A percentile compares a stretch with the other conserved stretches of the same genome.
These are phyloP conservation scores for Sclerotinia nivalis DNA, from an alignment of 2,329 filamentous ascomycete genomes.

Conservation along the genomic window DNA sequence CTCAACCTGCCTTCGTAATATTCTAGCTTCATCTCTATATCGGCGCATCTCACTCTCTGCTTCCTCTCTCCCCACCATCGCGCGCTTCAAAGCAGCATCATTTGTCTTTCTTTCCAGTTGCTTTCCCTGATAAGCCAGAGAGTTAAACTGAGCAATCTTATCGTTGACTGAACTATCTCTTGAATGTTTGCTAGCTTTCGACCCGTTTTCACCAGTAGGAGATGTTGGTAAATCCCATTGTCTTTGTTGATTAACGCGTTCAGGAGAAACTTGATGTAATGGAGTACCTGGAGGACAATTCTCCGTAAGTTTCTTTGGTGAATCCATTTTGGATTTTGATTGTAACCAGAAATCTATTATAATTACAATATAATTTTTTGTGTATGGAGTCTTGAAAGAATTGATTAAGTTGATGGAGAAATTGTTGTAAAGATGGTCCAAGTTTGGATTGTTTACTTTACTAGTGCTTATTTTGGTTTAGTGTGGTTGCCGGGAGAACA, in stretches of 20 bases:
- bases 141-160: slow-evolving; percentile 73
- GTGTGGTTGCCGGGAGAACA: slow-evolving; percentile 9
- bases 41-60: slow-evolving; percentile 67
- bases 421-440: slow-evolving; percentile 16
- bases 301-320: slow-evolving; percentile 50
- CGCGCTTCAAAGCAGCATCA: slow-evolving; percentile 65
- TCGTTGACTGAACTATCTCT: slow-evolving; percentile 65
- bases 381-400: background rate
- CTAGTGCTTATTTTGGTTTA: slow-evolving; percentile 17
- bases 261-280: slow-evolving; percentile 62
- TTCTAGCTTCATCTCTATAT: slow-evolving; percentile 60
- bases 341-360: background rate
- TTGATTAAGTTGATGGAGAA: slow-evolving; percentile 18
- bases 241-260: slow-evolving; percentile 59
- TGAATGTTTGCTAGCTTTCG: slow-evolving; percentile 35
- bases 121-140: slow-evolving; percentile 56
- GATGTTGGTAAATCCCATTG: slow-evolving; percentile 31
- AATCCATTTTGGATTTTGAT: slow-evolving; percentile 45
- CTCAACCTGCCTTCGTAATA: slow-evolving; percentile 59
- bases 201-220: slow-evolving; percentile 25
- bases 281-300: slow-evolving; percentile 55
- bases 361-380: background rate
- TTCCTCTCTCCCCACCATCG: slow-evolving; percentile 68
- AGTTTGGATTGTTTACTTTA: slow-evolving; percentile 23
- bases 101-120: slow-evolving; percentile 64